A percentile compares a stretch with the other conserved stretches of the same genome.
These are phyloP conservation scores for Camellia japonica DNA, from an alignment of 148 eudicot species.

Conservation along the genomic window DNA sequence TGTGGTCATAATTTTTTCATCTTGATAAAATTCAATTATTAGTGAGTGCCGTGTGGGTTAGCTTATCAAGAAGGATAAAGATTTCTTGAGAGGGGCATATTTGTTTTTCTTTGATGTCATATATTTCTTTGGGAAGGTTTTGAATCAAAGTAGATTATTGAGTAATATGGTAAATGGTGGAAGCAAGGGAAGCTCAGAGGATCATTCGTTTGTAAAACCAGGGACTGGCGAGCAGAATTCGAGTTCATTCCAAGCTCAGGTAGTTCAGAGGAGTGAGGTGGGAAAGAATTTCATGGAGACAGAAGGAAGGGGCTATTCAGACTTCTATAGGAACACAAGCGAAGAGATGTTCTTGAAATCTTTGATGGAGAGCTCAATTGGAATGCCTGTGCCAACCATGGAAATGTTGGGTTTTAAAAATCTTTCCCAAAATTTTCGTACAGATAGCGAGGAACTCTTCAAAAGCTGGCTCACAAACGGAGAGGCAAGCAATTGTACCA, in stretches of 20 bases:
- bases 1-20: not conserved
- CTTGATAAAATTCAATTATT: not conserved
- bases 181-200: slow-evolving; percentile 6
- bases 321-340: slow-evolving; percentile 42
- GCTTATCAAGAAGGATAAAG: not conserved
- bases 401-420: slow-evolving; percentile 56
- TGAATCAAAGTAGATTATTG: not conserved
- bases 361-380: slow-evolving; percentile 46
- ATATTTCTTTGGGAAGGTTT: not conserved
- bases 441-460: slow-evolving; percentile 56
- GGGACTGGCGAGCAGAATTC: not conserved
- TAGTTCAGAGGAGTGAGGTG: slow-evolving; percentile 9
- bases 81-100: not conserved
- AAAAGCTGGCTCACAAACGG: slow-evolving; percentile 53
- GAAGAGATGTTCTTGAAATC: slow-evolving; percentile 50
- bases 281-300: slow-evolving; percentile 27
- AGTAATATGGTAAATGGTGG: slow-evolving; percentile 14
- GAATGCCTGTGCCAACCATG: slow-evolving; percentile 43
- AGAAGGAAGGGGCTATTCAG: slow-evolving; percentile 42
- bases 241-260: not conserved
- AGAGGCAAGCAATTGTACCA: slow-evolving; percentile 40
- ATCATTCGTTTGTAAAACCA: slow-evolving; percentile 9
- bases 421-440: slow-evolving; percentile 32
- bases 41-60: not conserved
- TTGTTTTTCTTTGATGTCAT: not conserved